phyloP scores from a whole-genome alignment of 2,329 filamentous ascomycete species.

The Fusarium chuoi region DNA sequence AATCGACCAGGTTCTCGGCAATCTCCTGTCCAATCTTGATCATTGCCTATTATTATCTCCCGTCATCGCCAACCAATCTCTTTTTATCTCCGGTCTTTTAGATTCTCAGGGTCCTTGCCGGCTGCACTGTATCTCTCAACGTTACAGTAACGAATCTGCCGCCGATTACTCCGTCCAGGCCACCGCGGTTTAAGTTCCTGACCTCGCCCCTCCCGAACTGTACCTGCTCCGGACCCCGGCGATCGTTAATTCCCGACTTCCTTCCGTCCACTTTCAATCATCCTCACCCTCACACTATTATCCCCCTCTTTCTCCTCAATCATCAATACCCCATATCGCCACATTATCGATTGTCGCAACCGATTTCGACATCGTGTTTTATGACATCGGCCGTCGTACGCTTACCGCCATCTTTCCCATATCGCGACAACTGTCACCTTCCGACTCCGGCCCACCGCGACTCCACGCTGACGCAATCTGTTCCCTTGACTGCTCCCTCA shows the following conservation, averaged over 20 bases:
- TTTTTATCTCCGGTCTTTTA: conserved; percentile 22
- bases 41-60: conserved; percentile 27
- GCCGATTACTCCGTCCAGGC: not conserved
- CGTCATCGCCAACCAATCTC: conserved; percentile 20
- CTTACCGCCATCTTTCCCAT: conserved; percentile 20
- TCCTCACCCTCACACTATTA: not conserved
- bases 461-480: conserved; percentile 48
- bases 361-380: conserved; percentile 7
- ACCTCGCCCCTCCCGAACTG: conserved; percentile 31
- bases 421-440: conserved; percentile 36
- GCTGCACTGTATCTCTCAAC: not conserved
- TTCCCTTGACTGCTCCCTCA: conserved; percentile 25
- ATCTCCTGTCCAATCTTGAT: conserved; percentile 19
- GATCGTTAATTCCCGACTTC: conserved; percentile 35
- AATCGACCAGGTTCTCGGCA: conserved; percentile 17
- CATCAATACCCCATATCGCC: conserved; percentile 15
- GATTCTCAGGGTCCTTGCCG: conserved; percentile 30
- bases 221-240: conserved; percentile 34
- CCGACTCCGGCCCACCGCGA: conserved; percentile 36
- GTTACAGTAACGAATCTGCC: not conserved
- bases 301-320: conserved; percentile 16
- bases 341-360: conserved; percentile 12
- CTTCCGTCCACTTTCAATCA: conserved; percentile 8
- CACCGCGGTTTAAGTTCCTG: conserved; percentile 10
- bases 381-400: not conserved